A percentile compares a stretch with the other conserved stretches of the same genome.
phyloP scores from a whole-genome alignment of 306 rosid genomes.

The Cucurbita moschata region DNA sequence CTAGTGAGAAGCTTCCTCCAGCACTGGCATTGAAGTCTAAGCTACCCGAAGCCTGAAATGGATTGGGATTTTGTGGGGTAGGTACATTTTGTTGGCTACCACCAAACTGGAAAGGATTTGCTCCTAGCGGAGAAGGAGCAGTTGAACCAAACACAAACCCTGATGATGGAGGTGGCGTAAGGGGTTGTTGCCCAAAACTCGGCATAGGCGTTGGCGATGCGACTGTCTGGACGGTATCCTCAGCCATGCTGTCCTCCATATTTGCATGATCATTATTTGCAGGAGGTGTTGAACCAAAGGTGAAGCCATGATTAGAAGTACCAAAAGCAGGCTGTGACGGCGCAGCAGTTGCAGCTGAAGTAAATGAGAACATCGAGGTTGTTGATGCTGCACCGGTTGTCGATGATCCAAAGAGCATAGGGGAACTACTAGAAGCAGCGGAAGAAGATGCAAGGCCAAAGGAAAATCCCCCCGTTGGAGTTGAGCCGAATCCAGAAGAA shows the following conservation, averaged over 20 bases:
- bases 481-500: slow-evolving; percentile 21
- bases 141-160: slow-evolving; percentile 46
- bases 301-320: slow-evolving; percentile 22
- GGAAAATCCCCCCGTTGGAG: slow-evolving; percentile 17
- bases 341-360: slow-evolving; percentile 27
- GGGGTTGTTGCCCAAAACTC: slow-evolving; percentile 34
- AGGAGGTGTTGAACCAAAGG: slow-evolving; percentile 27
- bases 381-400: slow-evolving; percentile 35
- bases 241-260: slow-evolving; percentile 93
- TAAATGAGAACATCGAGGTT: slow-evolving; percentile 42
- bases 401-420: slow-evolving; percentile 33
- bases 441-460: slow-evolving; percentile 8
- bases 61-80: slow-evolving; percentile 40
- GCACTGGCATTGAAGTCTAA: slow-evolving; percentile 23
- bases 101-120: slow-evolving; percentile 45
- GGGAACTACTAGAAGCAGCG: background rate
- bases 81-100: slow-evolving; percentile 29
- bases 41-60: slow-evolving; percentile 66
- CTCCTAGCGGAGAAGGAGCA: slow-evolving; percentile 14
- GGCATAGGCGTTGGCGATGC: slow-evolving; percentile 12
- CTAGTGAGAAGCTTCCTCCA: slow-evolving; percentile 75
- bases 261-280: slow-evolving; percentile 55
- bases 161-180: slow-evolving; percentile 29
- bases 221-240: slow-evolving; percentile 48
- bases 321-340: slow-evolving; percentile 49